Conservation (phyloP, 805 yeast species). For the Candida corydali region DNA sequence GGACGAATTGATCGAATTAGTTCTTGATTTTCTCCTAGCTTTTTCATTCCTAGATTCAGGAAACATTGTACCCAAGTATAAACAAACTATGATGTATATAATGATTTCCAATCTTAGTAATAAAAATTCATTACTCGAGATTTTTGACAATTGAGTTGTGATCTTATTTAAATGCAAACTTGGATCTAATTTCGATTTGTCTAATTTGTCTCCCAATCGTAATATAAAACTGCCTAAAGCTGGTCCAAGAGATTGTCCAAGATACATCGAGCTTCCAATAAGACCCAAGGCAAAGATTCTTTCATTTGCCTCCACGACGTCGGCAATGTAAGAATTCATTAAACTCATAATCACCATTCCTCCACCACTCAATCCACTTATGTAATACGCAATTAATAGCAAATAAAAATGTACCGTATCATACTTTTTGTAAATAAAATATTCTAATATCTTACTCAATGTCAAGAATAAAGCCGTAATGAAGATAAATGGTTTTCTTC, state of each 20-base stretch:
- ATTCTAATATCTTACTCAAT: slow-evolving; percentile 4
- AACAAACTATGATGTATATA: slow-evolving; percentile 24
- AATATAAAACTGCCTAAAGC: slow-evolving; percentile 15
- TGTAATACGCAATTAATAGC: slow-evolving; percentile 35
- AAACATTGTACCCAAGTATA: slow-evolving; percentile 26
- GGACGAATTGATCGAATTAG: slow-evolving; percentile 7
- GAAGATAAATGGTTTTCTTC: slow-evolving; percentile 26
- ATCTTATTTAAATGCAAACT: not conserved
- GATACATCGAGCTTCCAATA: slow-evolving; percentile 48
- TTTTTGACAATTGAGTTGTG: slow-evolving; percentile 2
- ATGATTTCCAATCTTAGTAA: slow-evolving; percentile 17
- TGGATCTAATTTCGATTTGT: not conserved
- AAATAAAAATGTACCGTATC: slow-evolving; percentile 20
- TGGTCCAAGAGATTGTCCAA: slow-evolving; percentile 62
- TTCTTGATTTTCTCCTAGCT: slow-evolving; percentile 37
- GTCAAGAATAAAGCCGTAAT: not conserved
- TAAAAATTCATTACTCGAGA: slow-evolving; percentile 4
- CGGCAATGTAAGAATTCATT: slow-evolving; percentile 65
- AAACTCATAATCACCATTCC: slow-evolving; percentile 41
- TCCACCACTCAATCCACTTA: slow-evolving; percentile 58
- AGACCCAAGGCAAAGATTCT: slow-evolving; percentile 54
- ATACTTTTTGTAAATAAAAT: slow-evolving; percentile 14
- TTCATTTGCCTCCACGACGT: slow-evolving; percentile 54
- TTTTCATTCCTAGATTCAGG: slow-evolving; percentile 58
- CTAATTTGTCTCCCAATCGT: not conserved